Conservation (phyloP, 352 stramenopile species). For the Phytopythium chamaehyphon region DNA sequence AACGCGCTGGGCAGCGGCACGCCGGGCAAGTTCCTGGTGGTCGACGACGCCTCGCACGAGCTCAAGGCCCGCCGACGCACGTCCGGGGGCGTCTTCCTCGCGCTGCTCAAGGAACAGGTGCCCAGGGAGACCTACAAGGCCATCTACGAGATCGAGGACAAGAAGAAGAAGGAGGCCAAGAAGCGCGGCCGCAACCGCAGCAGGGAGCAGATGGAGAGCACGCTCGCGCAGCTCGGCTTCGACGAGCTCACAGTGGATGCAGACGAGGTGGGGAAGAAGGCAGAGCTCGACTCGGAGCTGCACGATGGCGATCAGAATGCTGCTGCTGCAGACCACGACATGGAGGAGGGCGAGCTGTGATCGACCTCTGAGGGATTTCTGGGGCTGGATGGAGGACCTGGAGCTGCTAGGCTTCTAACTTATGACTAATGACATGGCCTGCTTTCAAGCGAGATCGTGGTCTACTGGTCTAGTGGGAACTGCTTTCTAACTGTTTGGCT, state of each 20-base stretch:
- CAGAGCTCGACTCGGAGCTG: too few species aligned
- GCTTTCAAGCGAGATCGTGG: too few species aligned
- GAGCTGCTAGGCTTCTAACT: too few species aligned
- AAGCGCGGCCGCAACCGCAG: slow-evolving; percentile 41
- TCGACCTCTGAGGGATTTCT: neutral
- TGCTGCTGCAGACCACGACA: slow-evolving; percentile 12
- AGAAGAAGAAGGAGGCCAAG: slow-evolving; percentile 73
- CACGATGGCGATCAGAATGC: too few species aligned
- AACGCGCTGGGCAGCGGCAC: slow-evolving; percentile 45
- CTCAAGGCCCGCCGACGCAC: slow-evolving; percentile 53
- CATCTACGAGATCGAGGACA: slow-evolving; percentile 72
- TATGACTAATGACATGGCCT: too few species aligned
- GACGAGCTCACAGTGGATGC: slow-evolving; percentile 38
- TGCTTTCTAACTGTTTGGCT: too few species aligned
- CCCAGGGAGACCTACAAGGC: slow-evolving; percentile 61
- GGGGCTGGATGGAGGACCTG: too few species aligned
- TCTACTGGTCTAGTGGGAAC: too few species aligned
- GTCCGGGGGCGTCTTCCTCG: slow-evolving; percentile 67
- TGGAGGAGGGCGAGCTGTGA: slow-evolving; percentile 24
- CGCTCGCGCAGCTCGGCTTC: slow-evolving; percentile 51
- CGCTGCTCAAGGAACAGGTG: slow-evolving; percentile 60
- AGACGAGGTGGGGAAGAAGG: slow-evolving; percentile 9
- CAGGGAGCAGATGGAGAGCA: slow-evolving; percentile 59
- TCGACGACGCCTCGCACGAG: slow-evolving; percentile 29
- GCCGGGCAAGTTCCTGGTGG: slow-evolving; percentile 45